A percentile compares a stretch with the other conserved stretches of the same genome.
These are phyloP conservation scores for Meyerozyma smithsonii DNA, from an alignment of 1,139 yeast species.

Conservation along the genomic window DNA sequence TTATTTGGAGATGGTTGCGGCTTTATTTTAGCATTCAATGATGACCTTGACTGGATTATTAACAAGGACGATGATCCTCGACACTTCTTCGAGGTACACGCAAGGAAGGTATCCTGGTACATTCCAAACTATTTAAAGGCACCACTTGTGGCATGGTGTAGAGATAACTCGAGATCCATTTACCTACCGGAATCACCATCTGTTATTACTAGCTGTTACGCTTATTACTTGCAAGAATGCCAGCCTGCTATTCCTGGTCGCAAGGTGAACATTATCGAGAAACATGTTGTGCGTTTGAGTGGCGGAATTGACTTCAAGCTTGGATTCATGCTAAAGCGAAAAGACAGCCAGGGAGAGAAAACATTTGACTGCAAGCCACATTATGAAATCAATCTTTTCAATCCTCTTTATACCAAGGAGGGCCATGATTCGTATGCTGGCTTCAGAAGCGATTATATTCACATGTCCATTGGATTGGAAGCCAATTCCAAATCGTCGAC, in stretches of 20 bases:
- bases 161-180: conserved; percentile 39
- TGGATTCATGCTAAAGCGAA: conserved; percentile 57
- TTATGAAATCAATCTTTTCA: conserved; percentile 56
- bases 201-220: conserved; percentile 46
- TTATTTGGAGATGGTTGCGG: conserved; percentile 37
- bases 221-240: conserved; percentile 41
- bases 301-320: conserved; percentile 59
- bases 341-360: conserved; percentile 29
- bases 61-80: conserved; percentile 38
- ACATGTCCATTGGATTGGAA: conserved; percentile 66
- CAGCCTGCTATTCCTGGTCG: conserved; percentile 8
- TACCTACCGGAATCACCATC: conserved; percentile 42
- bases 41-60: conserved; percentile 36
- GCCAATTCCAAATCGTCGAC: conserved; percentile 43
- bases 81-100: conserved; percentile 31
- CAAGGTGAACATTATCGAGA: conserved; percentile 29
- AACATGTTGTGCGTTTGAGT: conserved; percentile 50
- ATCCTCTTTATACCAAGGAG: conserved; percentile 55
- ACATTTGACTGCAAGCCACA: conserved; percentile 63
- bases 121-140: conserved; percentile 60
- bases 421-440: conserved; percentile 73
- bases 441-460: conserved; percentile 75
- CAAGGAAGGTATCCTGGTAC: conserved; percentile 38
- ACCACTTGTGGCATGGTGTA: conserved; percentile 59
- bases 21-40: conserved; percentile 34